Percentiles rank a stretch among this genome's conserved stretches.
Conservation (phyloP, 2,329 filamentous ascomycete genomes). For the Exserohilum turcica region DNA sequence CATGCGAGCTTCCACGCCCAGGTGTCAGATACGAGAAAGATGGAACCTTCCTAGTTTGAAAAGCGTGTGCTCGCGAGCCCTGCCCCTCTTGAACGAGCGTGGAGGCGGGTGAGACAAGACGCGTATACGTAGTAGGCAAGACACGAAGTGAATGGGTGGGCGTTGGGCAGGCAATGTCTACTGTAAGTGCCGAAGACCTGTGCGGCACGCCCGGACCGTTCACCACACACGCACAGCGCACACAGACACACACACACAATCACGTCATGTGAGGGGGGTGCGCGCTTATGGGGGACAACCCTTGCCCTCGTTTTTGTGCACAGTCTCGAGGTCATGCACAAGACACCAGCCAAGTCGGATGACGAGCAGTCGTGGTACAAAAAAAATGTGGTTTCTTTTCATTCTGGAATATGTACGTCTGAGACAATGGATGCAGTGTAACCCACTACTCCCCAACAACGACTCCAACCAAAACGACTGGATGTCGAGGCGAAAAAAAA, state of each 20-base stretch:
- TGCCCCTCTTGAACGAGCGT: not conserved
- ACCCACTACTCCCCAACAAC: constrained; percentile 15
- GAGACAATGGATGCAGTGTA: constrained; percentile 19
- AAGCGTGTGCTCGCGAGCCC: not conserved
- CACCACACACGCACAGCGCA: no score
- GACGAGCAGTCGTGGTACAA: not conserved
- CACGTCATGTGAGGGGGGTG: no score
- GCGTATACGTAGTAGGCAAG: not conserved
- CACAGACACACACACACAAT: no score
- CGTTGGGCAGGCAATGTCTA: no score
- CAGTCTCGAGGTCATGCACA: no score
- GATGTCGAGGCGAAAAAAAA: constrained; percentile 11
- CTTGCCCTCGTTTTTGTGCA: no score
- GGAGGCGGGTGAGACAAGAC: not conserved
- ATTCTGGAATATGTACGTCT: constrained; percentile 12
- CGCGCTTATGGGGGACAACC: no score
- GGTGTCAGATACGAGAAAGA: not conserved
- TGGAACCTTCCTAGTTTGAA: not conserved
- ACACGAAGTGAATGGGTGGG: not conserved
- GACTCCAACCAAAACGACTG: no score
- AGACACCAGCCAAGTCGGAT: not conserved
- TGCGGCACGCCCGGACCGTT: no score
- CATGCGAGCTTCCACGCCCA: no score
- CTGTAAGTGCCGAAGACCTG: no score
- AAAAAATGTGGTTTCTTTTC: constrained; percentile 12